Base-by-base conservation (phyloP, 257 asterid species). In the Plantago major region DNA sequence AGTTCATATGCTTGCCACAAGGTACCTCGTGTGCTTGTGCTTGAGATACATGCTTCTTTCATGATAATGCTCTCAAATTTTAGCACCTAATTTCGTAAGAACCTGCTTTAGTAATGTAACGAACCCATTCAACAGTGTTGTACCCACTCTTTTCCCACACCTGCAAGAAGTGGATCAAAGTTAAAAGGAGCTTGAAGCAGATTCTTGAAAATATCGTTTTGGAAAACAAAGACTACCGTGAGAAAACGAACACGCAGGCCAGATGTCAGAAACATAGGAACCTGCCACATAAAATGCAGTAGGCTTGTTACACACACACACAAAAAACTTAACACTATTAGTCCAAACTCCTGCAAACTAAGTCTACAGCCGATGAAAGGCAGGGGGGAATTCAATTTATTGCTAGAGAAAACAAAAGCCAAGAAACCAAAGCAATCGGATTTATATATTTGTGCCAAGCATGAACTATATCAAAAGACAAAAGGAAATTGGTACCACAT, bases 91-190 rank as follows among this genome's bases (percentile, higher is more conserved):
- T 77, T 82, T 92, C 99, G 18, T 92, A 92, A 7, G 99, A 92
- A 58, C 99, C 99, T 45, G 97, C 99, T 79, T 92, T 92, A 40
- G 97, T 92, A 60, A 92, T 92, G 69, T 92, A 92, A 64, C 99
- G 99, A 55, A 92, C 99, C 99, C 99, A 92, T 78, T 92, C 99
- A 30, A 92, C 99, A 0, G 99, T 92, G 79, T 92, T 92, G 80
- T 92, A 92, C 37, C 99, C 99, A 53, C 96, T 92, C 88, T 92
- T 92, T 77, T 92, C 97, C 99, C 99, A 92, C 44, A 92, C 98
- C 98, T 91, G 87, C 74, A 80, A 49, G 71, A 54, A 44, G 30
- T 46, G 12, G 37, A 58, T 14, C 43, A 12, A 17, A 68, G 57
- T 68, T 62, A 58, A 38, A n/a, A 55, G 73, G 62, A 55, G 58